Conservation (phyloP, 2,329 filamentous ascomycete genomes). For the Verticillium isaacii region DNA sequence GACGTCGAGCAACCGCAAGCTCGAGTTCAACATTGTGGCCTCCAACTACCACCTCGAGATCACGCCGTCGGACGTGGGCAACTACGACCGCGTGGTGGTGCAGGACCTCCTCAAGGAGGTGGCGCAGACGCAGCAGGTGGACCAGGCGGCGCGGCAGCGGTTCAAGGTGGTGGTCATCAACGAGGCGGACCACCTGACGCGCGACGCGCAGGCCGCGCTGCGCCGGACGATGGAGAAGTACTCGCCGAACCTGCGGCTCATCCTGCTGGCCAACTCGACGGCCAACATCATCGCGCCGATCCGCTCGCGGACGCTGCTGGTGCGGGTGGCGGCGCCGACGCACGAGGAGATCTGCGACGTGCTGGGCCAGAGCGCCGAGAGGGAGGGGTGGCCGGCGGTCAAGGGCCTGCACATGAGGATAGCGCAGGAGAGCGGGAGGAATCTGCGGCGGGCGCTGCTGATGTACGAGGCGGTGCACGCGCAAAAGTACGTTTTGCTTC, state of each 20-base stretch:
- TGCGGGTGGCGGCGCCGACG: constrained; percentile 85
- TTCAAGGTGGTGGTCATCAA: constrained; percentile 99
- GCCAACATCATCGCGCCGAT: constrained; percentile 99
- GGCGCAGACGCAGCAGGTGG: constrained; percentile 98
- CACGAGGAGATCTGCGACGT: constrained; percentile 80
- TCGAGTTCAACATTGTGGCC: constrained; percentile 98
- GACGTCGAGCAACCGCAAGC: constrained; percentile 90
- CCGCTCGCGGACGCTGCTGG: constrained; percentile 81
- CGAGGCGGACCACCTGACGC: constrained; percentile 88
- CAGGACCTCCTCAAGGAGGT: constrained; percentile 97
- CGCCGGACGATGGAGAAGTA: constrained; percentile 99
- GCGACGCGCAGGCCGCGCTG: constrained; percentile 92
- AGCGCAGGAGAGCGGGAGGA: constrained; percentile 84
- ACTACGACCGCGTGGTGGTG: constrained; percentile 91
- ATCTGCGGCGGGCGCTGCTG: constrained; percentile 80
- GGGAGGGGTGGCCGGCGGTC: constrained; percentile 77
- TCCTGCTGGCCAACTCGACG: constrained; percentile 90
- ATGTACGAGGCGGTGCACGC: constrained; percentile 98
- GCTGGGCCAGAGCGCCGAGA: constrained; percentile 65
- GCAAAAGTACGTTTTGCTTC: constrained; percentile 71
- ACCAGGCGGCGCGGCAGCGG: constrained; percentile 79
- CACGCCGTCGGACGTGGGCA: constrained; percentile 93
- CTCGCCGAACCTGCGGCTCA: constrained; percentile 87
- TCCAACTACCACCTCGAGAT: constrained; percentile 98
- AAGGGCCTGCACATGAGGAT: constrained; percentile 77